A percentile compares a stretch with the other conserved stretches of the same genome.
phyloP scores from a whole-genome alignment of 1,284 basidiomycete species.

The Volvariella surrecta region DNA sequence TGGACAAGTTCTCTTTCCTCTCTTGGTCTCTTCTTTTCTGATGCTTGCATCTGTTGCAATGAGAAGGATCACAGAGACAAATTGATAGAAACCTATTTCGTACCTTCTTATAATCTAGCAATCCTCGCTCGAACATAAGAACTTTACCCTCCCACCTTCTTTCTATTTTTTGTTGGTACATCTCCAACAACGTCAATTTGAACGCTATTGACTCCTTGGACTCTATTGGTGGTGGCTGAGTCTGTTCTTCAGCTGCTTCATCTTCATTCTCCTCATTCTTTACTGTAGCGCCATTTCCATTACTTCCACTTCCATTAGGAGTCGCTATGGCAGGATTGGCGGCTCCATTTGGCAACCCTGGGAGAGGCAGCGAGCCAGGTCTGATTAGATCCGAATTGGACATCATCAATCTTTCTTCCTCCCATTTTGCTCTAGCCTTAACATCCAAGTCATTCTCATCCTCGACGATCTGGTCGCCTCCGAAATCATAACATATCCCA shows the following conservation, averaged over 20 bases:
- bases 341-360: background rate
- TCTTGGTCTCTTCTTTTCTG: slow-evolving; percentile 84
- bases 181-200: slow-evolving; percentile 86
- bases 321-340: slow-evolving; percentile 29
- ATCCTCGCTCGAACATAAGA: slow-evolving; percentile 88
- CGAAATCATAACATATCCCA: slow-evolving; percentile 78
- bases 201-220: slow-evolving; percentile 85
- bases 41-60: slow-evolving; percentile 67
- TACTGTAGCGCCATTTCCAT: slow-evolving; percentile 29
- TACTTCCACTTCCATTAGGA: slow-evolving; percentile 37
- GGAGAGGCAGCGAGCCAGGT: background rate
- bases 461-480: slow-evolving; percentile 76
- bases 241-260: slow-evolving; percentile 48
- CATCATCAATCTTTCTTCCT: slow-evolving; percentile 44
- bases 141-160: slow-evolving; percentile 83
- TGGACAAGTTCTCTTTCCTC: slow-evolving; percentile 91
- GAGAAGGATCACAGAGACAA: slow-evolving; percentile 2
- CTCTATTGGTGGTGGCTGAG: slow-evolving; percentile 70
- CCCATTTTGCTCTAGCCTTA: slow-evolving; percentile 55
- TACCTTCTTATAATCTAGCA: slow-evolving; percentile 90
- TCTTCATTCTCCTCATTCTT: slow-evolving; percentile 34
- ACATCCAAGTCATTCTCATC: slow-evolving; percentile 69
- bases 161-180: slow-evolving; percentile 90
- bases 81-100: background rate
- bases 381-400: slow-evolving; percentile 5